Evolutionary conservation across 805 yeast genomes (phyloP), one percentile per base, ranked within the genome.

Genomic region (Metschnikowia cerradonensis): DNA sequence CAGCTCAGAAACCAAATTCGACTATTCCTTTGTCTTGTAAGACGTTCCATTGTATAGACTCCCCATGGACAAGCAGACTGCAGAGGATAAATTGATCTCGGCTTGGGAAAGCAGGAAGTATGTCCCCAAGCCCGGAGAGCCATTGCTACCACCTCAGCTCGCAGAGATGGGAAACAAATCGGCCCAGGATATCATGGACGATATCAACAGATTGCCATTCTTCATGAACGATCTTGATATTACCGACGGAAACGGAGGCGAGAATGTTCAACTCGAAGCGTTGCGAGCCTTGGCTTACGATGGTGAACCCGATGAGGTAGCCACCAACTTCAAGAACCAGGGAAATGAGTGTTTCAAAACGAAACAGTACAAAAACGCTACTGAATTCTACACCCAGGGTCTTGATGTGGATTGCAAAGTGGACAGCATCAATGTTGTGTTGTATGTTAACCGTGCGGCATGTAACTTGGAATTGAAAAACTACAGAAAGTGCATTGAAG

Each of bases 301-400:
- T 45, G 99, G 98, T 41, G 96, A 90, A 55, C 97, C 97, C 0
- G 84, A 86, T 60, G 99, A 94, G 62, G 75, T 90, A 34, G 97
- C 97, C 3, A 76, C 81, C 22, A 91, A 90, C 62, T 94, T 91
- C 73, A 90, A 90, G 56, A 84, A 80, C 53, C 97, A 92, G 64
- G 99, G 99, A 5, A 94, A 95, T 66, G 97, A 90, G 14, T 79
- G 88, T 52, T 94, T 78, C 70, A 84, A 81, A 64, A 72, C 72
- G 8, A 88, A 85, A 59, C 81, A 84, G 60, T 94, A 79, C 68
- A 77, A 80, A 50, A 81, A 82, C 55, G 99, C 99, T 0, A 73
- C 88, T 39, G 86, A 81, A 49, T 85, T 75, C 61, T 94, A 94
- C 61, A 83, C 84, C 33, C 83, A 88, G 63, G 98, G 95, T 1